phyloP scores from a whole-genome alignment of 1,284 basidiomycete genomes.

The Fistulinella staudtii region DNA sequence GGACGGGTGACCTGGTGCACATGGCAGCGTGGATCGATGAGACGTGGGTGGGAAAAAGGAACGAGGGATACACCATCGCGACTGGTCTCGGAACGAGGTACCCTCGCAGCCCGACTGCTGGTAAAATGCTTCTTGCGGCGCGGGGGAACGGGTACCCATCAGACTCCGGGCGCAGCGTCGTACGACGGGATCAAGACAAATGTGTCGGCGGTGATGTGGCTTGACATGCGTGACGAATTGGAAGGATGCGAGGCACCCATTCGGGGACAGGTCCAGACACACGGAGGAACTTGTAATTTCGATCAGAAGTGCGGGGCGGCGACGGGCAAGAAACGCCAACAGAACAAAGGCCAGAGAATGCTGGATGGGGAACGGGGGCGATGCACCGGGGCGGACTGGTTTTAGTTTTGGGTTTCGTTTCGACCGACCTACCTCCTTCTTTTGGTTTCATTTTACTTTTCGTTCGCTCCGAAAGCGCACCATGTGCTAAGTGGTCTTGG shows the following conservation, averaged over 20 bases:
- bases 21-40: slow-evolving; percentile 18
- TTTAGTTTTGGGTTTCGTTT: slow-evolving; percentile 3
- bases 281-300: slow-evolving; percentile 7
- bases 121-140: not conserved
- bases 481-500: slow-evolving; percentile 7
- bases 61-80: not conserved
- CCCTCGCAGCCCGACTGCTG: not conserved
- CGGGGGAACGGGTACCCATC: slow-evolving; percentile 1
- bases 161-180: slow-evolving; percentile 2
- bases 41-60: slow-evolving; percentile 1
- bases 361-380: slow-evolving; percentile 5
- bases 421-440: slow-evolving; percentile 1
- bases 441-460: slow-evolving; percentile 1
- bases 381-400: not conserved
- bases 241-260: slow-evolving; percentile 3
- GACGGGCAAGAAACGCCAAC: not conserved
- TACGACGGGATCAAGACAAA: slow-evolving; percentile 5
- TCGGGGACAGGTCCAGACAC: not conserved
- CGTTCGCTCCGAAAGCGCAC: not conserved
- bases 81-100: slow-evolving; percentile 6
- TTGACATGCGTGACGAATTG: not conserved
- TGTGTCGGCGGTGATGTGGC: slow-evolving; percentile 12
- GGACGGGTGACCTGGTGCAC: slow-evolving; percentile 25
- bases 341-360: not conserved
- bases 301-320: slow-evolving; percentile 1